phyloP scores from a whole-genome alignment of 495 filamentous ascomycete species.

The Amniculicola lignicola region DNA sequence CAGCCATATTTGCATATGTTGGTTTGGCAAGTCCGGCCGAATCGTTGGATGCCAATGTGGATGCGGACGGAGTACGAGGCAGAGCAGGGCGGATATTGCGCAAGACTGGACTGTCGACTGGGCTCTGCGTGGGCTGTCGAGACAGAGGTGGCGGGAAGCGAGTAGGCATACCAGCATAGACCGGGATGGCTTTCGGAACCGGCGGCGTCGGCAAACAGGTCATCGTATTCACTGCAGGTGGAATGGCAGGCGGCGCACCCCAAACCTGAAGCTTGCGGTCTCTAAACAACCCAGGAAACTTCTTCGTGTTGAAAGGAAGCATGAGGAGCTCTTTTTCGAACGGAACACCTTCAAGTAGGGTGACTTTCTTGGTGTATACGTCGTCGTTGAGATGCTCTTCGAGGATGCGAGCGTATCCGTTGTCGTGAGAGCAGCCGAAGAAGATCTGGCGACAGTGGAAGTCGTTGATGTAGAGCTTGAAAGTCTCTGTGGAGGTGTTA shows the following conservation, averaged over 20 bases:
- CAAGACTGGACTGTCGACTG: conserved; percentile 7
- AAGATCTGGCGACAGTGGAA: conserved; percentile 78
- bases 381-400: conserved; percentile 58
- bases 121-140: background rate
- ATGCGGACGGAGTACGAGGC: conserved; percentile 6
- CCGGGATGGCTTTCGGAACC: conserved; percentile 1
- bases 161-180: conserved; percentile 5
- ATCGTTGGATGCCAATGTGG: conserved; percentile 14
- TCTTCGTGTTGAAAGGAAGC: conserved; percentile 56
- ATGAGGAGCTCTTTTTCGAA: conserved; percentile 62
- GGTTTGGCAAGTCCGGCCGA: background rate
- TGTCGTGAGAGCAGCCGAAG: conserved; percentile 74
- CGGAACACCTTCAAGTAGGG: conserved; percentile 70
- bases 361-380: conserved; percentile 55
- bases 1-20: conserved; percentile 28
- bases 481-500: conserved; percentile 55
- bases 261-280: conserved; percentile 50
- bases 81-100: background rate
- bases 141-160: conserved; percentile 7
- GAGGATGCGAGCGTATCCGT: conserved; percentile 67
- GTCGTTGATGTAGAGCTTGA: conserved; percentile 63
- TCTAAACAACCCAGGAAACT: conserved; percentile 66
- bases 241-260: background rate
- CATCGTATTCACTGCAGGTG: background rate
- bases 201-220: background rate